Conservation (phyloP, 805 yeast genomes). For the Saccharomycopsis sp. region DNA sequence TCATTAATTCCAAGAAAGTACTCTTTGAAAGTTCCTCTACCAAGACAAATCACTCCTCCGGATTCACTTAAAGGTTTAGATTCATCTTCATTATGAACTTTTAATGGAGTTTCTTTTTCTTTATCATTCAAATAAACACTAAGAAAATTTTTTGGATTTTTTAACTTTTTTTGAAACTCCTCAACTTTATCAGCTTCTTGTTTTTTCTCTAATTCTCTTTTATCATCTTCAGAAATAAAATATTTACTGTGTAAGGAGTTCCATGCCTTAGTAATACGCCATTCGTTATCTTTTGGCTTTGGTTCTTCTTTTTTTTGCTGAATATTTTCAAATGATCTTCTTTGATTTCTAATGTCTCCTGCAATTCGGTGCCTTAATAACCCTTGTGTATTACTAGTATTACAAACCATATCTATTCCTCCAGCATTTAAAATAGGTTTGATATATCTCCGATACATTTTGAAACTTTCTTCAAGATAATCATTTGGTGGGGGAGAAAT, state of each 20-base stretch:
- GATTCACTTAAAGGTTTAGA: constrained; percentile 32
- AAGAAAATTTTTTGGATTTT: constrained; percentile 35
- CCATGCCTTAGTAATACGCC: constrained; percentile 4
- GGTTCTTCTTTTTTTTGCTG: constrained; percentile 19
- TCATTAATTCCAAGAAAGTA: constrained; percentile 86
- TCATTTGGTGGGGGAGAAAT: constrained; percentile 96
- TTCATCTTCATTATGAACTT: constrained; percentile 35
- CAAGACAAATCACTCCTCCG: constrained; percentile 88
- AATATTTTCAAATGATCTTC: constrained; percentile 35
- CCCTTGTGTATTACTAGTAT: constrained; percentile 78
- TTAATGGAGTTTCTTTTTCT: constrained; percentile 19
- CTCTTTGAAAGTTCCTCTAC: constrained; percentile 95
- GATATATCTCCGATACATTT: constrained; percentile 41
- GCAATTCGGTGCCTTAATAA: constrained; percentile 77
- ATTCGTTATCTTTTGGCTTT: no score
- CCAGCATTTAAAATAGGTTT: constrained; percentile 74
- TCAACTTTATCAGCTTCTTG: constrained; percentile 21
- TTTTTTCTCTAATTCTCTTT: constrained; percentile 18
- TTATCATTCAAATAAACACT: constrained; percentile 42
- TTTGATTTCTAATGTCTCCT: constrained; percentile 60
- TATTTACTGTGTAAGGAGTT: not conserved
- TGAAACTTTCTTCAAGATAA: constrained; percentile 70
- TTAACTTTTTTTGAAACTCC: constrained; percentile 28
- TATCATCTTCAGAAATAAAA: constrained; percentile 8
- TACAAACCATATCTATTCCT: constrained; percentile 51